Evolutionary conservation across 2,329 filamentous ascomycete genomes (phyloP), one percentile per base, ranked within the genome.

Genomic region (Diaporthe humulicola): DNA sequence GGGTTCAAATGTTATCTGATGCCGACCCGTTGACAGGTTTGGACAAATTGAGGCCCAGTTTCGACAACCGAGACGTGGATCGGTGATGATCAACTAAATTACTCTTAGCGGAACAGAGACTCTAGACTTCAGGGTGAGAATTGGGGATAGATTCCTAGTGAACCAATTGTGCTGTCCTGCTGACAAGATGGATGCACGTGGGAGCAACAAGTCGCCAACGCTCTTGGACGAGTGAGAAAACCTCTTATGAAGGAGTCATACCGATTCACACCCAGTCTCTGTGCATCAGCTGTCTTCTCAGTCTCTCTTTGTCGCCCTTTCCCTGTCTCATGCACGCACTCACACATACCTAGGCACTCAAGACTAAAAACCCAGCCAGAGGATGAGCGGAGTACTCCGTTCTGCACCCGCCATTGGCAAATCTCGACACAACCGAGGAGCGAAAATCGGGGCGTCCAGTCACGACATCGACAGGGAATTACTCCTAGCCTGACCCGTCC

Each of bases 381-480:
- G 8, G 45, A 28, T 67, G 15, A 25, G 48, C 64, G 33, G 64
- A 69, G 48, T 28, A 52, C n/a, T 69, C 64, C 64, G 64, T 50
- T 28, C 45, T 54, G 64, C 64, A n/a, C 38, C 33, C 48, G n/a
- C 48, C 22, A 54, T 40, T 54, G 48, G 64, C 64, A 69, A 67
- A 54, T 69, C 33, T 40, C 28, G 48, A 69, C 64, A 48, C 64
- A 54, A 12, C 64, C 48, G 64, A 54, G 33, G n/a, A 28, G 64
- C 64, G 64, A 69, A 69, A 69, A 69, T 69, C 64, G 64, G 64
- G 48, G 48, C 64, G 52, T 15, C n/a, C 19, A 4, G 64, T 69
- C 48, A 69, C 64, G 64, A 69, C 48, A 69, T 69, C 48, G 64
- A 40, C 48, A 69, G 10, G 64, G 33, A 54, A 38, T 36, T 42